phyloP scores from a whole-genome alignment of 2,329 filamentous ascomycete genomes.

The Colletotrichum cuscutae region DNA sequence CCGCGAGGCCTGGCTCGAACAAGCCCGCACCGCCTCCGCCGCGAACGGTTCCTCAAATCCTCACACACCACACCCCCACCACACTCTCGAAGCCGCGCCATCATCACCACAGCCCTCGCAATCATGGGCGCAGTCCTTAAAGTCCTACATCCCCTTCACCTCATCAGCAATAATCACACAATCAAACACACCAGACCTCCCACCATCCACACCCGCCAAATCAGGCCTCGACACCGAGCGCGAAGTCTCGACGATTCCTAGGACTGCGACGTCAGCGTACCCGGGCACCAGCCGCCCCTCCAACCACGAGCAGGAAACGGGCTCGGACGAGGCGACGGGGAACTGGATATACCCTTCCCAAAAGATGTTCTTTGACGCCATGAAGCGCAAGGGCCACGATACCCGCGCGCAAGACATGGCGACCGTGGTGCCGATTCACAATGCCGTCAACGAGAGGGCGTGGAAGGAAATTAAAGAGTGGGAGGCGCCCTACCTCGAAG shows the following conservation, averaged over 20 bases:
- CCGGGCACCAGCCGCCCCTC: slow-evolving; percentile 52
- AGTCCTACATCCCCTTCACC: slow-evolving; percentile 54
- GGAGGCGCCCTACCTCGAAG: slow-evolving; percentile 76
- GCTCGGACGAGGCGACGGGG: slow-evolving; percentile 73
- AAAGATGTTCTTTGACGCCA: slow-evolving; percentile 97
- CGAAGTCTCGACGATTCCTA: slow-evolving; percentile 83
- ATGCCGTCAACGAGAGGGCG: slow-evolving; percentile 96
- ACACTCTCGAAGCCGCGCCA: not conserved
- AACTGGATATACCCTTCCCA: slow-evolving; percentile 99
- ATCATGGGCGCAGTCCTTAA: slow-evolving; percentile 56
- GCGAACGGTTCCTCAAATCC: slow-evolving; percentile 45
- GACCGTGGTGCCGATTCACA: slow-evolving; percentile 95
- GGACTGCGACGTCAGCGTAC: slow-evolving; percentile 56
- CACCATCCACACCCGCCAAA: slow-evolving; percentile 13
- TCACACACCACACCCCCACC: slow-evolving; percentile 31
- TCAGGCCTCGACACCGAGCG: slow-evolving; percentile 70
- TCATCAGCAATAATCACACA: slow-evolving; percentile 41
- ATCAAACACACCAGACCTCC: slow-evolving; percentile 25
- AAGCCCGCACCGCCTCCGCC: slow-evolving; percentile 65
- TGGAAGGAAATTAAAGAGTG: slow-evolving; percentile 93
- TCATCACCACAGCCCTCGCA: slow-evolving; percentile 38
- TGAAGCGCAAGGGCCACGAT: slow-evolving; percentile 89
- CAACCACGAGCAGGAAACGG: slow-evolving; percentile 83
- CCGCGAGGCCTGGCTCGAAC: slow-evolving; percentile 85
- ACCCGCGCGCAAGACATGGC: slow-evolving; percentile 81